phyloP scores from a whole-genome alignment of 1,284 basidiomycete species.

The Puccinia brachypodii region DNA sequence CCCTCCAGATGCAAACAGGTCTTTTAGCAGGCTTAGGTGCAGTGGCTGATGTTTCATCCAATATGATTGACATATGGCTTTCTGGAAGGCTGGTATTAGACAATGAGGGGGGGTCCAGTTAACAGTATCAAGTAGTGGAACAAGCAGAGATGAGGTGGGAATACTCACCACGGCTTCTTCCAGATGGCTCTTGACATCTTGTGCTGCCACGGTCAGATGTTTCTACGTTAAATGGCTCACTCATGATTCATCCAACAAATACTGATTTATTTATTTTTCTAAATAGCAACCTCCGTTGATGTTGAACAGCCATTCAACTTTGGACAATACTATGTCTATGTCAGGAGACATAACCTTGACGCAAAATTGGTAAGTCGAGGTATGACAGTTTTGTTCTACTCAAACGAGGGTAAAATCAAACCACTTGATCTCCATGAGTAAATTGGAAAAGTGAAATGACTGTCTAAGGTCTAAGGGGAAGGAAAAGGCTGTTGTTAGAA shows the following conservation, averaged over 20 bases:
- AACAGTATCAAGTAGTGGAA: background rate
- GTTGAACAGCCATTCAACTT: background rate
- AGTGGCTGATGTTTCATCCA: background rate
- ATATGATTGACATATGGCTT: background rate
- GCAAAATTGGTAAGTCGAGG: background rate
- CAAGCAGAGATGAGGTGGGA: background rate
- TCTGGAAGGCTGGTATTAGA: background rate
- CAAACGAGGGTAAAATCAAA: background rate
- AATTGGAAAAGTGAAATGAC: background rate
- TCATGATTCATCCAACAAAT: background rate
- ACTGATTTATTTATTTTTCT: background rate
- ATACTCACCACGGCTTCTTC: background rate
- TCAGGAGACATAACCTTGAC: background rate
- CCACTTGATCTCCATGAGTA: background rate
- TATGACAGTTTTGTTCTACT: background rate
- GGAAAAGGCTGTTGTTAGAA: background rate
- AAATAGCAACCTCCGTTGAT: background rate
- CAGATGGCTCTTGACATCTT: background rate
- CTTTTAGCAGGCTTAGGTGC: background rate
- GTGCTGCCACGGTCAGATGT: background rate
- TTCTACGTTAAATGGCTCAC: background rate
- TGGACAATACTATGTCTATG: background rate
- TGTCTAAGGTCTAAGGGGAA: background rate
- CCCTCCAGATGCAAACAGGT: background rate
- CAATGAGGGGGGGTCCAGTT: background rate